These are phyloP conservation scores for Solidago caesia DNA, from an alignment of 129 eudicot genomes.

Conservation along the genomic window DNA sequence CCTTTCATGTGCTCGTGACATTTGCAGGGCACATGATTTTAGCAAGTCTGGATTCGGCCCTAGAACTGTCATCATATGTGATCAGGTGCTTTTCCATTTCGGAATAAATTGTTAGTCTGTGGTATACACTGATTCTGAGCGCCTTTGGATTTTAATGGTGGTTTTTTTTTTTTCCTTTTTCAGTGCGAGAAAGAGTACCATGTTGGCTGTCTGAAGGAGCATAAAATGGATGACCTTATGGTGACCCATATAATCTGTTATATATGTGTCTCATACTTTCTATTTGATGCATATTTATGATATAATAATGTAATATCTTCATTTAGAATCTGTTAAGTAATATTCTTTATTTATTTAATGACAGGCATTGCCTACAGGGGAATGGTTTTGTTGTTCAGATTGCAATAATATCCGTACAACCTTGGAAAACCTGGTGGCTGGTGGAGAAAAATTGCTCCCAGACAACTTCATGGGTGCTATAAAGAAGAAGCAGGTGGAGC, in stretches of 20 bases:
- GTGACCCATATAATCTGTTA: conserved; percentile 22
- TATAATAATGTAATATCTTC: too few species aligned
- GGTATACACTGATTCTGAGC: conserved; percentile 7
- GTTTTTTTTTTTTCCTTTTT: conserved; percentile 4
- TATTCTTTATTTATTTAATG: not conserved
- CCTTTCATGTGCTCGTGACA: conserved; percentile 6
- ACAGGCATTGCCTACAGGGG: conserved; percentile 74
- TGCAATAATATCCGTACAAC: conserved; percentile 51
- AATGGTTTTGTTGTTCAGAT: conserved; percentile 72
- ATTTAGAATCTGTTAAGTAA: not conserved
- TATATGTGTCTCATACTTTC: not conserved
- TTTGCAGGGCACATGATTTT: conserved; percentile 69
- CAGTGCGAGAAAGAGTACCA: conserved; percentile 96
- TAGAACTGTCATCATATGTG: conserved; percentile 79
- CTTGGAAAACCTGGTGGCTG: conserved; percentile 48
- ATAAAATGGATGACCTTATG: conserved; percentile 59
- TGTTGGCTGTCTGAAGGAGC: conserved; percentile 77
- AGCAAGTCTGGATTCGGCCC: conserved; percentile 61
- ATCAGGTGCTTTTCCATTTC: conserved; percentile 55
- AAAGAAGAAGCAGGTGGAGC: conserved; percentile 50
- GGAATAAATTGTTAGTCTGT: not conserved
- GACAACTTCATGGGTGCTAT: conserved; percentile 42
- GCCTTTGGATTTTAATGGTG: conserved; percentile 6
- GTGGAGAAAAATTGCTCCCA: conserved; percentile 58
- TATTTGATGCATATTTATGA: not conserved